A percentile compares a stretch with the other conserved stretches of the same genome.
phyloP scores from a whole-genome alignment of 768 basidiomycete species.

The Russula abietina region DNA sequence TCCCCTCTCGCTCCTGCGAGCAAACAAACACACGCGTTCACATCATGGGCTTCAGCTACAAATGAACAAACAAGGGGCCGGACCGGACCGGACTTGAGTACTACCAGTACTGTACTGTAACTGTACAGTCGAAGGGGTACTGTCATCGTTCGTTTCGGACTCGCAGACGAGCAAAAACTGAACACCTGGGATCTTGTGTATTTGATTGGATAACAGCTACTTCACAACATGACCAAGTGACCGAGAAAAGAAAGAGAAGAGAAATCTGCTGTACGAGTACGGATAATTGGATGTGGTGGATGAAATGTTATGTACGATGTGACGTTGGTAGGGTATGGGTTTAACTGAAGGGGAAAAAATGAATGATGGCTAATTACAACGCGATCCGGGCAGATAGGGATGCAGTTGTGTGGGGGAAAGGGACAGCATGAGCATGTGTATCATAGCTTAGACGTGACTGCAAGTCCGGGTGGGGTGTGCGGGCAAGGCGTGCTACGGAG shows the following conservation, averaged over 20 bases:
- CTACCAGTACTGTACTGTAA: too few relatives aligned
- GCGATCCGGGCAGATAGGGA: background rate
- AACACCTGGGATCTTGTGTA: background rate
- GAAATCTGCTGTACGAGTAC: conserved; percentile 9
- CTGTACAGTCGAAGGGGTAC: too few relatives aligned
- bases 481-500: too few relatives aligned
- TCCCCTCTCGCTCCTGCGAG: too few relatives aligned
- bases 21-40: too few relatives aligned
- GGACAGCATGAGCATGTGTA: background rate
- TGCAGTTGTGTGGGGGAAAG: background rate
- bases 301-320: background rate
- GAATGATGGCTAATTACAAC: background rate
- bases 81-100: too few relatives aligned
- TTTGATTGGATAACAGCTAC: conserved; percentile 6
- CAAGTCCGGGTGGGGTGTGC: background rate
- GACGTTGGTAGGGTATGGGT: background rate
- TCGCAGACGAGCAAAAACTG: too few relatives aligned
- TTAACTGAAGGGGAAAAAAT: background rate
- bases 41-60: too few relatives aligned
- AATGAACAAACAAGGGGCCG: too few relatives aligned
- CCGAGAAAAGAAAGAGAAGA: background rate
- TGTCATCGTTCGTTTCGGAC: too few relatives aligned
- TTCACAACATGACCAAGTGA: conserved; percentile 17
- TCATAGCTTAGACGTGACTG: conserved; percentile 7
- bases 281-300: background rate